phyloP scores from a whole-genome alignment of 306 rosid genomes.

The Quercus wislizeni region DNA sequence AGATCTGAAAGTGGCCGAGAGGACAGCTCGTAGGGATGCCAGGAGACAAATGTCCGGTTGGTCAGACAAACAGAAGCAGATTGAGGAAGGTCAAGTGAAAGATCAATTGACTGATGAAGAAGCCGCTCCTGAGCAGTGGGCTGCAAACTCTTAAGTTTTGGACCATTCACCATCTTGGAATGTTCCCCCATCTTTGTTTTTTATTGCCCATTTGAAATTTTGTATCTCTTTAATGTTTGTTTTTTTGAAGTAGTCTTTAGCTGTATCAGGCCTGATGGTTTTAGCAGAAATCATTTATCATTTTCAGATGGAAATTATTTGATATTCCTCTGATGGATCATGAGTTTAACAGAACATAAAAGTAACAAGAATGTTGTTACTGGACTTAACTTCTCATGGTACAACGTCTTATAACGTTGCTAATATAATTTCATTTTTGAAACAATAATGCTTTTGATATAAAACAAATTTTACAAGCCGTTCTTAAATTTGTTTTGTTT shows the following conservation, averaged over 20 bases:
- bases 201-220: constrained; percentile 36
- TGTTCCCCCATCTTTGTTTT: constrained; percentile 27
- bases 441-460: no score
- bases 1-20: constrained; percentile 62
- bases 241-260: constrained; percentile 12
- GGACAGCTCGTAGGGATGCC: constrained; percentile 55
- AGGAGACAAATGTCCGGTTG: constrained; percentile 49
- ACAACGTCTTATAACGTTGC: no score
- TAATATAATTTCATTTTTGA: no score
- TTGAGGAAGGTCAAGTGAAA: constrained; percentile 28
- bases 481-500: no score
- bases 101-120: constrained; percentile 30
- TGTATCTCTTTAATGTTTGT: constrained; percentile 19
- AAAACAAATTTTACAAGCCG: no score
- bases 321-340: background rate
- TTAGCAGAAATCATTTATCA: background rate
- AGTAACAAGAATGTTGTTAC: background rate
- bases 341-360: background rate
- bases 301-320: constrained; percentile 9
- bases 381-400: background rate
- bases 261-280: constrained; percentile 1
- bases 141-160: constrained; percentile 32
- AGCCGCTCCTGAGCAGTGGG: constrained; percentile 31
- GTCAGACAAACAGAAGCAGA: constrained; percentile 42
- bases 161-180: background rate